Percentiles rank a stretch among this genome's conserved stretches.
phyloP scores from a whole-genome alignment of 2,329 filamentous ascomycete genomes.

The Elsinoe arachidis region DNA sequence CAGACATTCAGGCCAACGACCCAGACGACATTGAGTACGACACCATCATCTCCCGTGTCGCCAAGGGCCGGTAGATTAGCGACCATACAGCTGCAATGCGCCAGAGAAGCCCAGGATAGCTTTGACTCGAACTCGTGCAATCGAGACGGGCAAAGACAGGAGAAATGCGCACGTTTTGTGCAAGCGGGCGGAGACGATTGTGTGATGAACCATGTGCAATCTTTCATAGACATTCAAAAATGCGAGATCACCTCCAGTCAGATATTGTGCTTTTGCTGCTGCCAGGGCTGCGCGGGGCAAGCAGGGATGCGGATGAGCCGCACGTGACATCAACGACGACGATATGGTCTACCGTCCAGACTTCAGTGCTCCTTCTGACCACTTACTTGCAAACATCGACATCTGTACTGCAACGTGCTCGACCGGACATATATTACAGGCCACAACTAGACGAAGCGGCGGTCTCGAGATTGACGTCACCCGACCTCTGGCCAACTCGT shows the following conservation, averaged over 20 bases:
- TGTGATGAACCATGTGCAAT: conserved; percentile 10
- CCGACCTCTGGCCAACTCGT: neutral
- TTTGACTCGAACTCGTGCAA: neutral
- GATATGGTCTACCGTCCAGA: neutral
- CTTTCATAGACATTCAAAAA: conserved; percentile 11
- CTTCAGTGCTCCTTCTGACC: neutral
- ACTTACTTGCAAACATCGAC: neutral
- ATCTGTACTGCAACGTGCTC: neutral
- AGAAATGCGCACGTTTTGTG: neutral
- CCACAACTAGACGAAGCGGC: neutral
- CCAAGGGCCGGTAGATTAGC: conserved; percentile 41
- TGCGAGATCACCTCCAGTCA: neutral
- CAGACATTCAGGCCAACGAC: conserved; percentile 78
- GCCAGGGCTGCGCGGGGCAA: neutral
- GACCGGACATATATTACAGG: neutral
- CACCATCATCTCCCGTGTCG: conserved; percentile 49
- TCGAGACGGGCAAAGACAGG: neutral
- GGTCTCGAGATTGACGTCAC: neutral
- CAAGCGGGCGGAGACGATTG: neutral
- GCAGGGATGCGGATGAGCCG: neutral
- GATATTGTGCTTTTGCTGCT: neutral
- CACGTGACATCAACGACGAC: neutral
- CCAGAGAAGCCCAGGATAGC: neutral
- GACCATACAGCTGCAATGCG: neutral
- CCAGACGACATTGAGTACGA: conserved; percentile 72